Evolutionary conservation across 2,329 filamentous ascomycete genomes (phyloP).

Genomic region (Xylariaceae sp.): DNA sequence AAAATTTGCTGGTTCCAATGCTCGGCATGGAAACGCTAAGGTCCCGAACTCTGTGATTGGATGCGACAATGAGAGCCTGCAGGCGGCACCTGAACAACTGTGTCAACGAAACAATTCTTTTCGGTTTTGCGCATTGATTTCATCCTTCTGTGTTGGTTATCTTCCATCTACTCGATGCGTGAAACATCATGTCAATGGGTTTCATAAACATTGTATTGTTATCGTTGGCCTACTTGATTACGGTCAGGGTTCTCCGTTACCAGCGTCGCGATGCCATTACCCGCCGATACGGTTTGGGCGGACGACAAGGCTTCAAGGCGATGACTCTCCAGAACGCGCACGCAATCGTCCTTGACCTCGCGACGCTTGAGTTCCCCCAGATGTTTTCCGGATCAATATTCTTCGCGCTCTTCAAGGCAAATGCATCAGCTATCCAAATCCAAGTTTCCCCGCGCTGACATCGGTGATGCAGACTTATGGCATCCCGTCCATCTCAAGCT

Average conservation of each 20-base stretch:
- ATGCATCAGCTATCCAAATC: slow-evolving; percentile 2
- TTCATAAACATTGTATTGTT: too few species aligned
- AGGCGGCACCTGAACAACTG: too few species aligned
- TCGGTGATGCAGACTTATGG: slow-evolving; percentile 38
- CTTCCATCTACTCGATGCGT: too few species aligned
- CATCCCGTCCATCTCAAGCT: slow-evolving; percentile 49
- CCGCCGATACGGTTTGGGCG: slow-evolving; percentile 1
- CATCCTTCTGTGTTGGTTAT: too few species aligned
- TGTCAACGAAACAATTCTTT: too few species aligned
- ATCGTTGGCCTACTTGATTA: slow-evolving; percentile 2
- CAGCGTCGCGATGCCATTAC: slow-evolving; percentile 4
- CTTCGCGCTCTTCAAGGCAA: slow-evolving; percentile 58
- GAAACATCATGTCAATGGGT: too few species aligned
- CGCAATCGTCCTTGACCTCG: slow-evolving; percentile 4
- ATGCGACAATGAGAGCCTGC: too few species aligned
- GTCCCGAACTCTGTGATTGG: too few species aligned
- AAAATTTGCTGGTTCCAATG: too few species aligned
- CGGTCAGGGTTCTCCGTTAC: slow-evolving; percentile 7
- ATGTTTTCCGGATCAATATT: slow-evolving; percentile 47
- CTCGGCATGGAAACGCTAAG: too few species aligned
- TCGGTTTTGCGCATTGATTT: too few species aligned
- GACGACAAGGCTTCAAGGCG: background rate
- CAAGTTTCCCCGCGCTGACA: background rate
- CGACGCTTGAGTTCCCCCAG: slow-evolving; percentile 52
- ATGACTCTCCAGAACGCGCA: slow-evolving; percentile 6